phyloP scores from a whole-genome alignment of 768 basidiomycete genomes.

The Russula olivacea region DNA sequence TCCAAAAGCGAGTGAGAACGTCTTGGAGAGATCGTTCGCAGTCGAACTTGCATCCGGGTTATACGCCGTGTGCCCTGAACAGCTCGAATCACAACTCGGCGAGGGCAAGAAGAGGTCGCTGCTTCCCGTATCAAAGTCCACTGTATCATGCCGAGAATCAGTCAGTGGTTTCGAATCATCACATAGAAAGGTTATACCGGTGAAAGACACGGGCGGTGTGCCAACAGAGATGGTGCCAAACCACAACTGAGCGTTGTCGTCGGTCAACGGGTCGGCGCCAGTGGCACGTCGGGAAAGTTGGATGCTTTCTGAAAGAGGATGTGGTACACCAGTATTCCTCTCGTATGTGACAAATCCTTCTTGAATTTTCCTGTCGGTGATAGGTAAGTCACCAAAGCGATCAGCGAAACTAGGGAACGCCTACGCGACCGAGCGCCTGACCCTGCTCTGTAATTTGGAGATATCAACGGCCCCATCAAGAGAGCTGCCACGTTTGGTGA shows the following conservation, averaged over 20 bases:
- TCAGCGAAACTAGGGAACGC: not conserved
- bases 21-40: constrained; percentile 27
- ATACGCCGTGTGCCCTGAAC: constrained; percentile 24
- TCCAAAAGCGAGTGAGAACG: constrained; percentile 35
- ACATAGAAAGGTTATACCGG: not conserved
- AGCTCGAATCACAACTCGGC: constrained; percentile 29
- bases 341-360: constrained; percentile 13
- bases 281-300: constrained; percentile 3
- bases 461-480: constrained; percentile 2
- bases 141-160: not conserved
- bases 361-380: constrained; percentile 17
- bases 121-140: constrained; percentile 39
- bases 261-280: constrained; percentile 8
- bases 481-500: not conserved
- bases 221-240: constrained; percentile 24
- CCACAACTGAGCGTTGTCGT: constrained; percentile 14
- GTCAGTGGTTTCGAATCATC: not conserved
- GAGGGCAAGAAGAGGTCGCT: constrained; percentile 35
- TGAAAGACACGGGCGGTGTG: constrained; percentile 19
- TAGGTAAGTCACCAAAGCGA: not conserved
- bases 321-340: constrained; percentile 18
- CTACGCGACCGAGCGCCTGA: constrained; percentile 1
- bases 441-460: not conserved
- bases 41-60: constrained; percentile 1
- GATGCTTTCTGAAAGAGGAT: constrained; percentile 3